Evolutionary conservation across 768 basidiomycete species (phyloP).

Genomic region (Boletus speciosus): DNA sequence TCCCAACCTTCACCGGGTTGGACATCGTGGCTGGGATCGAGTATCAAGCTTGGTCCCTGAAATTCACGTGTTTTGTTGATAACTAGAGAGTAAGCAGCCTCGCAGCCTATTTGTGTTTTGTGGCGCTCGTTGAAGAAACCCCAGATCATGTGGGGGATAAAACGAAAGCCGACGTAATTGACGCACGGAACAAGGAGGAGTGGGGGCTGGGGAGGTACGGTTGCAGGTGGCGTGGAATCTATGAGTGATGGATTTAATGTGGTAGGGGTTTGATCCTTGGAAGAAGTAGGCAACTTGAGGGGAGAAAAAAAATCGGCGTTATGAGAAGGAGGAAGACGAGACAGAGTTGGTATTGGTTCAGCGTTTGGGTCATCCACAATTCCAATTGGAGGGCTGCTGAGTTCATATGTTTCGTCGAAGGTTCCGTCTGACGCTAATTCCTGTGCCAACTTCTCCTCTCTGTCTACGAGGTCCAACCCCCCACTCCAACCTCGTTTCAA

Average conservation of each 20-base stretch:
- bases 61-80: slow-evolving; percentile 61
- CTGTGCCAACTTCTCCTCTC: slow-evolving; percentile 66
- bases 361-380: slow-evolving; percentile 28
- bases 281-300: slow-evolving; percentile 23
- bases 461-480: slow-evolving; percentile 60
- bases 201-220: slow-evolving; percentile 73
- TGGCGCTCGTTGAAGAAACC: slow-evolving; percentile 88
- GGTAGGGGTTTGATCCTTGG: slow-evolving; percentile 14
- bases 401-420: slow-evolving; percentile 66
- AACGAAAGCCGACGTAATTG: slow-evolving; percentile 75
- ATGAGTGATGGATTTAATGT: slow-evolving; percentile 23
- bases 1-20: slow-evolving; percentile 9
- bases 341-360: slow-evolving; percentile 41
- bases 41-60: slow-evolving; percentile 28
- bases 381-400: slow-evolving; percentile 21
- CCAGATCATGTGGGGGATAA: slow-evolving; percentile 87
- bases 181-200: slow-evolving; percentile 72
- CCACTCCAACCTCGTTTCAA: slow-evolving; percentile 82
- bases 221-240: slow-evolving; percentile 47
- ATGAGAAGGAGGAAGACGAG: slow-evolving; percentile 35
- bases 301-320: slow-evolving; percentile 34
- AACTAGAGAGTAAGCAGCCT: slow-evolving; percentile 77
- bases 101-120: slow-evolving; percentile 75
- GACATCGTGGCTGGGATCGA: slow-evolving; percentile 18
- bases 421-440: slow-evolving; percentile 67